phyloP scores from a whole-genome alignment of 225 moss, liverwort and hornwort genomes.

The Bryoerythrophyllum caledonicum region DNA sequence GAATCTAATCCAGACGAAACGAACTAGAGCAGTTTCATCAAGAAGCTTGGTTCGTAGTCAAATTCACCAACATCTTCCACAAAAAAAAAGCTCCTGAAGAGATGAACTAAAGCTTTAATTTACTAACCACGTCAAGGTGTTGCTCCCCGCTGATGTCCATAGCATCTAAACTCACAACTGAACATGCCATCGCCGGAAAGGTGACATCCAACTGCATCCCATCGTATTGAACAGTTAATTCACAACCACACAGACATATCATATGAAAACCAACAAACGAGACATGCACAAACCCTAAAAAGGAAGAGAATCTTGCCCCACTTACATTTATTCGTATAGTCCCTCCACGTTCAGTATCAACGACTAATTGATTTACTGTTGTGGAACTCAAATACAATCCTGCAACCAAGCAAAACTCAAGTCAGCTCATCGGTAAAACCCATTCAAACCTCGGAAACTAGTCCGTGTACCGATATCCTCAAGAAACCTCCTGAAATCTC shows the following conservation, averaged over 20 bases:
- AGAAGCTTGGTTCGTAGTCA: background rate
- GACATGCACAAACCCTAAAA: background rate
- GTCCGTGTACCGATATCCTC: background rate
- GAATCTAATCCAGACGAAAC: background rate
- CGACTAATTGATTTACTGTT: conserved; percentile 69
- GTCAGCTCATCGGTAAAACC: conserved; percentile 7
- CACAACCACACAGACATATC: background rate
- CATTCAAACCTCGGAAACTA: background rate
- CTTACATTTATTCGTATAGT: conserved; percentile 87
- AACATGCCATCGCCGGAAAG: conserved; percentile 93
- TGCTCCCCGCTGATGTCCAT: conserved; percentile 99
- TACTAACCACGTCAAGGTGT: conserved; percentile 93
- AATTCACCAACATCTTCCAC: background rate
- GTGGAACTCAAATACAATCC: conserved; percentile 69
- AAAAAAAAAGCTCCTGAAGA: background rate
- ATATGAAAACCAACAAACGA: conserved; percentile 8
- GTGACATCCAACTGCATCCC: conserved; percentile 88
- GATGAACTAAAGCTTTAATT: background rate
- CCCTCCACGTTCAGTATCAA: conserved; percentile 94
- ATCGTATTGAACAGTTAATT: conserved; percentile 3
- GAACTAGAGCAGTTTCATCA: conserved; percentile 5
- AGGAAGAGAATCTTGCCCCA: conserved; percentile 11
- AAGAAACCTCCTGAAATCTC: background rate
- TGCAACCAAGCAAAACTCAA: conserved; percentile 35
- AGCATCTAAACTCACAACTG: conserved; percentile 96